phyloP scores from a whole-genome alignment of 2,329 filamentous ascomycete species.

The Aspergillus fischeri region DNA sequence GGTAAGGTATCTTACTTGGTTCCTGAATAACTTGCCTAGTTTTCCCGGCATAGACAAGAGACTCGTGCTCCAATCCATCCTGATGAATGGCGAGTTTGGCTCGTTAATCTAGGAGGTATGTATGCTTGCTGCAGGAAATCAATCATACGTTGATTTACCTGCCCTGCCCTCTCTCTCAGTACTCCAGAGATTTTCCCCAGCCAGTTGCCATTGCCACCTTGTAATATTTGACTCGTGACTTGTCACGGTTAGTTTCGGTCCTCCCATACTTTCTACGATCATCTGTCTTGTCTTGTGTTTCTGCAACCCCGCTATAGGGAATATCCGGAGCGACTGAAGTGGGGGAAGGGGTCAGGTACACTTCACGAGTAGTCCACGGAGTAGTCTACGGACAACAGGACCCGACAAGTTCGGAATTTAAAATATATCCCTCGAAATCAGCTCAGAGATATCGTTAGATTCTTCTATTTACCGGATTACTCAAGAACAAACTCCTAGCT shows the following conservation, averaged over 20 bases:
- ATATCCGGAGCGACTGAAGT: slow-evolving; percentile 10
- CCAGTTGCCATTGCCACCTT: not conserved
- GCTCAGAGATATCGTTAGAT: not conserved
- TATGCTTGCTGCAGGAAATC: no score
- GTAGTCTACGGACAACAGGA: not conserved
- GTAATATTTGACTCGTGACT: not conserved
- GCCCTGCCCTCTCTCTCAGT: not conserved
- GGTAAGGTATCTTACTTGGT: not conserved
- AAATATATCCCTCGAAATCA: not conserved
- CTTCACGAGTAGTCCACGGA: not conserved
- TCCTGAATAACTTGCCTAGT: not conserved
- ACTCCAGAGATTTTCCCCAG: not conserved
- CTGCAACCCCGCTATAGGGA: slow-evolving; percentile 15
- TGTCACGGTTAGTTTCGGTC: not conserved
- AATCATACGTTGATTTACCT: no score
- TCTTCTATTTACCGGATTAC: not conserved
- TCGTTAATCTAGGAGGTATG: not conserved
- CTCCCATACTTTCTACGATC: not conserved
- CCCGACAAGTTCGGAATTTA: not conserved
- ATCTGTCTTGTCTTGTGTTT: not conserved
- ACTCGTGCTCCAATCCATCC: not conserved
- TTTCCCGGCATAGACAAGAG: not conserved
- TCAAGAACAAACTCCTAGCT: not conserved
- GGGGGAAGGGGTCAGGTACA: not conserved
- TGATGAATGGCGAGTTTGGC: not conserved